Conservation (phyloP, 495 filamentous ascomycete genomes). For the Penicillium goetzii region DNA sequence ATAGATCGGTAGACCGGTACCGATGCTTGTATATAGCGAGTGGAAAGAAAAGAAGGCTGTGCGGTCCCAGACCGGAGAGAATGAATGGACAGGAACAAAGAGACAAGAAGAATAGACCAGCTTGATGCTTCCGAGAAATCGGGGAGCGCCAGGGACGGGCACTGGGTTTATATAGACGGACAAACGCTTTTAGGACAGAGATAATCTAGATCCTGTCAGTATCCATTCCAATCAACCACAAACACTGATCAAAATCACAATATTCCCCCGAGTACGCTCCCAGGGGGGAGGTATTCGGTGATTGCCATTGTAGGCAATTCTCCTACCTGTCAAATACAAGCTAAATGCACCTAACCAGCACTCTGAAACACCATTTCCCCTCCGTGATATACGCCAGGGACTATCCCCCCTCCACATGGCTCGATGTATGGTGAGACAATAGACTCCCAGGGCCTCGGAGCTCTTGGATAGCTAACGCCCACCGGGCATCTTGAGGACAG, state of each 20-base stretch:
- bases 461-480: not conserved
- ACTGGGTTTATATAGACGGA: conserved; percentile 19
- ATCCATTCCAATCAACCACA: conserved; percentile 27
- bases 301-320: not conserved
- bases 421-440: conserved; percentile 21
- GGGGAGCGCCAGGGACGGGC: conserved; percentile 1
- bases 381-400: conserved; percentile 14
- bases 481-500: conserved; percentile 8
- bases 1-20: conserved; percentile 32
- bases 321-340: conserved; percentile 14
- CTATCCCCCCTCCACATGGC: conserved; percentile 12
- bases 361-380: conserved; percentile 26
- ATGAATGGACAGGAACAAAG: conserved; percentile 29
- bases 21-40: conserved; percentile 16
- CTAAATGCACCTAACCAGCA: conserved; percentile 11
- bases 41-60: conserved; percentile 27
- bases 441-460: conserved; percentile 5
- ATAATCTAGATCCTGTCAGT: conserved; percentile 20
- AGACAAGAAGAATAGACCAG: conserved; percentile 26
- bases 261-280: not conserved
- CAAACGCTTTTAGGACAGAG: not conserved
- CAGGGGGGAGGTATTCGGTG: not conserved
- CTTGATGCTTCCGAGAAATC: conserved; percentile 17
- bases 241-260: conserved; percentile 13
- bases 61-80: conserved; percentile 47